A percentile compares a stretch with the other conserved stretches of the same genome.
Conservation (phyloP, 1,284 basidiomycete genomes). For the Bjerkandera adusta region DNA sequence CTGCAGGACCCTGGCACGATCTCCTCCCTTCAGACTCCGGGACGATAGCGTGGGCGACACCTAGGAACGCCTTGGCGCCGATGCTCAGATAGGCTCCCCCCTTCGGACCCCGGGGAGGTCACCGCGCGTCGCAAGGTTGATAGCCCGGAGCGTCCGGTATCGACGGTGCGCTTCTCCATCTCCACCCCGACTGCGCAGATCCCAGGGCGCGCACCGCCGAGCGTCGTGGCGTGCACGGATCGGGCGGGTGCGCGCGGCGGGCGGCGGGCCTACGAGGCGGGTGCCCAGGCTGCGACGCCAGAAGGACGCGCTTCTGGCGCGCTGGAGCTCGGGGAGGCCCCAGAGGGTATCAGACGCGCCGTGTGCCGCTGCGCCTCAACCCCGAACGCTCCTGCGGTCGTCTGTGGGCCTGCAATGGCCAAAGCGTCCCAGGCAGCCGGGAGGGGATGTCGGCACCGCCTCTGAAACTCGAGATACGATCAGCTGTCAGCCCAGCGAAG, state of each 20-base stretch:
- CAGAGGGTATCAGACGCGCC: not conserved
- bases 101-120: conserved; percentile 12
- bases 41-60: not conserved
- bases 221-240: not conserved
- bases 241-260: not conserved
- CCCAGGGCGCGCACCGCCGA: not conserved
- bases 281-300: not conserved
- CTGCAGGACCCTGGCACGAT: not conserved
- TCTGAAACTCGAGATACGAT: conserved; percentile 13
- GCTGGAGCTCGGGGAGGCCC: not conserved
- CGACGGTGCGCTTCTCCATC: not conserved
- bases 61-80: not conserved
- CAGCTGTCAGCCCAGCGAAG: conserved; percentile 10
- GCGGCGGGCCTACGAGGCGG: not conserved
- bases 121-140: conserved; percentile 12
- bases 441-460: conserved; percentile 4
- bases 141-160: conserved; percentile 3
- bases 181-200: not conserved
- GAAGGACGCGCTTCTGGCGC: conserved; percentile 1
- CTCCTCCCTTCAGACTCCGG: conserved; percentile 6
- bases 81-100: conserved; percentile 12
- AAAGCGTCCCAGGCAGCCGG: not conserved
- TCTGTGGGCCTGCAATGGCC: not conserved
- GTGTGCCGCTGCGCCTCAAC: not conserved
- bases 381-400: not conserved